Conservation (phyloP, 495 filamentous ascomycete species). For the Penicillium macrosclerotiorum region DNA sequence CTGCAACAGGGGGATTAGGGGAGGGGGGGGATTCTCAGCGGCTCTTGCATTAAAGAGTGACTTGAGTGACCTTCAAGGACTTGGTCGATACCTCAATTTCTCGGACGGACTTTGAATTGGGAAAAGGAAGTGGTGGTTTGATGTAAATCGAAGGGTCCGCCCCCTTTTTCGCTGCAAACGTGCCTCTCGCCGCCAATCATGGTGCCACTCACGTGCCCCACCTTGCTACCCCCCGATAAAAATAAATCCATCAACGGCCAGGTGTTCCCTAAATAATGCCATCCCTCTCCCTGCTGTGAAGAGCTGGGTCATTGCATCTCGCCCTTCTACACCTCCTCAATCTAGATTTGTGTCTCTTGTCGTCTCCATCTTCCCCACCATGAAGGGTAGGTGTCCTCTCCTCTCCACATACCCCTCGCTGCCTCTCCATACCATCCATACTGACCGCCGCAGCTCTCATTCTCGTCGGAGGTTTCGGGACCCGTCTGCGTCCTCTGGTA, state of each 20-base stretch:
- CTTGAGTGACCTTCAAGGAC: not conserved
- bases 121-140: no score
- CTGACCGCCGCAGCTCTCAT: conserved; percentile 72
- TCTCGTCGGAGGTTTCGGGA: conserved; percentile 99
- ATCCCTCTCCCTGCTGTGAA: conserved; percentile 17
- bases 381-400: conserved; percentile 51
- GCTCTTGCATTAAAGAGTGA: not conserved
- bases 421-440: conserved; percentile 13
- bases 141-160: conserved; percentile 1
- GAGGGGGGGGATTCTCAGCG: not conserved
- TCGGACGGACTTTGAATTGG: no score
- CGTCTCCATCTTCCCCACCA: conserved; percentile 26
- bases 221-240: conserved; percentile 20
- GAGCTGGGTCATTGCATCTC: no score
- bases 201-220: conserved; percentile 28
- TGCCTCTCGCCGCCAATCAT: conserved; percentile 24
- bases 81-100: no score
- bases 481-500: conserved; percentile 96
- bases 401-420: conserved; percentile 4
- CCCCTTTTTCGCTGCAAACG: conserved; percentile 36
- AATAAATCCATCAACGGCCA: conserved; percentile 37
- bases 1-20: no score
- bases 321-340: conserved; percentile 7
- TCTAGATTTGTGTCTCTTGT: conserved; percentile 11
- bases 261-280: conserved; percentile 30